A percentile compares a stretch with the other conserved stretches of the same genome.
These are phyloP conservation scores for Miscanthus lutarioriparius DNA, from an alignment of 176 grass and related monocot species.

Conservation along the genomic window DNA sequence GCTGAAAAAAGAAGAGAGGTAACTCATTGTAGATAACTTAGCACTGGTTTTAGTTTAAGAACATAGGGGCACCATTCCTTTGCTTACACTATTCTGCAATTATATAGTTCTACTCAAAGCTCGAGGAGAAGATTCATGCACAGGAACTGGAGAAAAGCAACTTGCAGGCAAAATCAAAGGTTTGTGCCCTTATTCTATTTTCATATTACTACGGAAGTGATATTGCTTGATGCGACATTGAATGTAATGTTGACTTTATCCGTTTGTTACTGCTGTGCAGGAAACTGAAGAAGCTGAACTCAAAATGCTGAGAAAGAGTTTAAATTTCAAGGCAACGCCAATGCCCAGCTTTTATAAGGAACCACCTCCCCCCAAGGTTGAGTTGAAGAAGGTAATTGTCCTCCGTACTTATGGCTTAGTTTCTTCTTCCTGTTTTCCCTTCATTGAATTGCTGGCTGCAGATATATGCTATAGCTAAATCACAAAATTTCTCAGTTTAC, in stretches of 20 bases:
- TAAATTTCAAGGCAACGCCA: conserved; percentile 62
- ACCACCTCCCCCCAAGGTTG: conserved; percentile 57
- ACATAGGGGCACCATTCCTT: neutral
- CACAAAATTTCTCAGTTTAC: neutral
- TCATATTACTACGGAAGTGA: conserved; percentile 18
- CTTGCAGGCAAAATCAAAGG: conserved; percentile 66
- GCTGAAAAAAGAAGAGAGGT: conserved; percentile 75
- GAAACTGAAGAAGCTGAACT: conserved; percentile 72
- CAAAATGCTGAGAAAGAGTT: conserved; percentile 54
- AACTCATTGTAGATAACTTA: conserved; percentile 25
- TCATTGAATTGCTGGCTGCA: neutral
- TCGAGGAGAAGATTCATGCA: conserved; percentile 68
- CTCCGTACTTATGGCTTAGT: neutral
- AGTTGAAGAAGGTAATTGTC: conserved; percentile 64
- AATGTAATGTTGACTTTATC: conserved; percentile 10
- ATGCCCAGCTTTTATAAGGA: conserved; percentile 75
- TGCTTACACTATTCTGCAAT: conserved; percentile 35
- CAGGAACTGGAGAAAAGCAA: conserved; percentile 63
- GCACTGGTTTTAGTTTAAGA: conserved; percentile 14
- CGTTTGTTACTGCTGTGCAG: conserved; percentile 29
- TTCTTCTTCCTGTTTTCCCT: conserved; percentile 8
- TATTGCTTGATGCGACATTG: neutral
- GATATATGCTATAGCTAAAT: neutral
- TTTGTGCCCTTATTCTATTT: conserved; percentile 12
- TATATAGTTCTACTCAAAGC: conserved; percentile 67